Evolutionary conservation across 352 stramenopile genomes (phyloP).

Genomic region (Phytopythium mirpurense): DNA sequence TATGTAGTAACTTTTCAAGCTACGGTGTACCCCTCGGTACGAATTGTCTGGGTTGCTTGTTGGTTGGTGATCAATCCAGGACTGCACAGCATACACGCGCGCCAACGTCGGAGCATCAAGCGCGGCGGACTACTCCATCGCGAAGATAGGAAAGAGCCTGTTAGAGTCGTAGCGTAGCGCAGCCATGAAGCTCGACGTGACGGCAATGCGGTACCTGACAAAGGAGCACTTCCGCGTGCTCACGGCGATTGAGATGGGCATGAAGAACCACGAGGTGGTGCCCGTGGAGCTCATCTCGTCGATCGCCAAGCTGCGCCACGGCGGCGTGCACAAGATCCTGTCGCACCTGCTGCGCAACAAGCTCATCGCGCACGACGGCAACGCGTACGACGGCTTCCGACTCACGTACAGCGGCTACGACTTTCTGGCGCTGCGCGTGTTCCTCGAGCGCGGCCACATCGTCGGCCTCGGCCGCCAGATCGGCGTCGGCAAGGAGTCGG

Average conservation of each 20-base stretch:
- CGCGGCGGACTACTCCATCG: neutral
- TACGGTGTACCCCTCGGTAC: no score
- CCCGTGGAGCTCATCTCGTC: slow-evolving; percentile 95
- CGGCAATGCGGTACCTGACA: slow-evolving; percentile 91
- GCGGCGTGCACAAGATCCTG: slow-evolving; percentile 97
- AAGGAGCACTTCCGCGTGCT: slow-evolving; percentile 98
- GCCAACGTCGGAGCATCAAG: neutral
- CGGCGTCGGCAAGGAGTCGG: slow-evolving; percentile 98
- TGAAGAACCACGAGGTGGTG: slow-evolving; percentile 98
- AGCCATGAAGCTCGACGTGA: slow-evolving; percentile 92
- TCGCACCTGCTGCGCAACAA: slow-evolving; percentile 97
- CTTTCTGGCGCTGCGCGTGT: slow-evolving; percentile 95
- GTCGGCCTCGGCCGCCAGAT: slow-evolving; percentile 91
- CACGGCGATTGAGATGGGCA: slow-evolving; percentile 98
- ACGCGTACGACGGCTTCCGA: slow-evolving; percentile 96
- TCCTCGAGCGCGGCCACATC: slow-evolving; percentile 93
- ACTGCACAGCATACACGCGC: neutral
- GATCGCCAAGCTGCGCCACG: slow-evolving; percentile 97
- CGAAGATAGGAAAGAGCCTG: no score
- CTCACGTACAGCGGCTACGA: slow-evolving; percentile 99
- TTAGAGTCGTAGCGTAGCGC: neutral
- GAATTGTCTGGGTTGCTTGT: no score
- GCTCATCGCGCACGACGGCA: slow-evolving; percentile 96
- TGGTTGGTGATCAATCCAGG: slow-evolving; percentile 4
- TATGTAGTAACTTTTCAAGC: no score